phyloP scores from a whole-genome alignment of 495 filamentous ascomycete genomes.

The Aspergillus bertholletiae region DNA sequence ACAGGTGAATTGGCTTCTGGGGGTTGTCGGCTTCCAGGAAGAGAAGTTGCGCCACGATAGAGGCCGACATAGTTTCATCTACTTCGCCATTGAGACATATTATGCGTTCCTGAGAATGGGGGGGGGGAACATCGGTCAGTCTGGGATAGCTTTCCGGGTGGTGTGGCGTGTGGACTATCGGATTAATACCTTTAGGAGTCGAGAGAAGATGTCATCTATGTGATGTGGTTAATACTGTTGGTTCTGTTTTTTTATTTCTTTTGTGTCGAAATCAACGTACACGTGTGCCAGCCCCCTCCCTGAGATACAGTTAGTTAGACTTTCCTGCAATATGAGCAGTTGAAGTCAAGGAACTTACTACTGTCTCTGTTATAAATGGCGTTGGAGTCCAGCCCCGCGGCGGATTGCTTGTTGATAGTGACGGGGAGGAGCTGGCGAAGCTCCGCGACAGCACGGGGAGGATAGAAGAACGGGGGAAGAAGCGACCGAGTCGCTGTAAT shows the following conservation, averaged over 20 bases:
- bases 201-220: slow-evolving; percentile 79
- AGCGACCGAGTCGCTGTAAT: slow-evolving; percentile 27
- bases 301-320: slow-evolving; percentile 26
- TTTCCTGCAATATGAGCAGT: neutral
- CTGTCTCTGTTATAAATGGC: slow-evolving; percentile 73
- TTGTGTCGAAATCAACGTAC: slow-evolving; percentile 46
- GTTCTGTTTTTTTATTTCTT: slow-evolving; percentile 2
- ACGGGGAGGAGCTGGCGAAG: slow-evolving; percentile 33
- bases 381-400: slow-evolving; percentile 61
- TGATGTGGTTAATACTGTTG: slow-evolving; percentile 15
- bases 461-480: slow-evolving; percentile 9
- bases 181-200: slow-evolving; percentile 62
- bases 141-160: neutral
- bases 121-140: neutral
- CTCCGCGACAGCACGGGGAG: slow-evolving; percentile 17
- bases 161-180: neutral
- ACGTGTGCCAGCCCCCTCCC: slow-evolving; percentile 89
- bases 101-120: slow-evolving; percentile 94
- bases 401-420: slow-evolving; percentile 29
- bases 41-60: slow-evolving; percentile 91
- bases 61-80: slow-evolving; percentile 81
- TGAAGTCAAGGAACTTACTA: slow-evolving; percentile 56
- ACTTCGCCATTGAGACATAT: slow-evolving; percentile 92
- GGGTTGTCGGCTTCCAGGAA: slow-evolving; percentile 98
- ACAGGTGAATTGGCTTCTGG: slow-evolving; percentile 89